Evolutionary conservation across 306 rosid genomes (phyloP), one percentile per base, ranked within the genome.

Genomic region (Lathyrus oleraceus): DNA sequence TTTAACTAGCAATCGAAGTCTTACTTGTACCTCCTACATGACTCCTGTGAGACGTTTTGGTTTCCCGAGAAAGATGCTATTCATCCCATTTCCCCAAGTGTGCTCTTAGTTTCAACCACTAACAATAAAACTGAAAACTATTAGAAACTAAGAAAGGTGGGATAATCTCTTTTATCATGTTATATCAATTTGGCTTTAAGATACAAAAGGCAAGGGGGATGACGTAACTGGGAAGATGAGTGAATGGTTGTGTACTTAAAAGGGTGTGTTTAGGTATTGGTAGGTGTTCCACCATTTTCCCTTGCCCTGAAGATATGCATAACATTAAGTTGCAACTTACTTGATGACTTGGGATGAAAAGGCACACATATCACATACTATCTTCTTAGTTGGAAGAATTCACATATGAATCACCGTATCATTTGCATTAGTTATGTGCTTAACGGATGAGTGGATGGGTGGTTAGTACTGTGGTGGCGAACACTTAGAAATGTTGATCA

Each of bases 301-400:
- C 17, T 70, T 59, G 19, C 67, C 39, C 57, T 30, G 10, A 61
- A 44, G 57, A 70, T 54, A 56, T 79, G 62, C 40, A 61, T 52
- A 63, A 5, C 14, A 52, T 39, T 39, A 16, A 54, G 28, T 63
- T 69, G 88, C 85, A 69, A 89, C 84, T 6, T 25, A 43, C 84
- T 6, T 14, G 38, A 51, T 16, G 10, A 68, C 45, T 20, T 20
- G 15, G 10, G 38, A 63, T 70, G 38, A 65, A 64, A 11, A 62
- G 14, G 48, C 15, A 52, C 30, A 21, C 20, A 30, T 28, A 42
- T 38, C 49, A 61, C 53, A 3, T 6, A 16, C 57, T 43, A 48
- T 38, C 38, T 59, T 48, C 19, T 60, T 9, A 38, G 35, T 20
- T 48, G 23, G 43, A 67, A 38, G 16, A 61, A 58, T 61, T 38